Percentiles rank a stretch among this genome's conserved stretches.
phyloP scores from a whole-genome alignment of 768 basidiomycete species.

The Pleurotus tuoliensis region DNA sequence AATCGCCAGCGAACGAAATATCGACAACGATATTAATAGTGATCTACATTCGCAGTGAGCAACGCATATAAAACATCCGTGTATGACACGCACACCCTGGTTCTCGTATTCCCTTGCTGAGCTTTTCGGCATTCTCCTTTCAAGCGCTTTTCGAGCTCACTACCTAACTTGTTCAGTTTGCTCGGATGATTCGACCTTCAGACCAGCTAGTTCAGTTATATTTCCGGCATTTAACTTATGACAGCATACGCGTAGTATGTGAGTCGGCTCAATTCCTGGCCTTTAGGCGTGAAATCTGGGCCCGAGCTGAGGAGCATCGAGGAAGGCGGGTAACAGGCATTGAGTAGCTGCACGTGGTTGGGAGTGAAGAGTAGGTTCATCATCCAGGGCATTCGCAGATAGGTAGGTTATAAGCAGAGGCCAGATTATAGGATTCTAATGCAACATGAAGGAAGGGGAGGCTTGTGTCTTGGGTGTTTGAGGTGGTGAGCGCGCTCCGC shows the following conservation, averaged over 20 bases:
- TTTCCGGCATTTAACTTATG: not conserved
- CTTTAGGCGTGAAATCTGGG: conserved; percentile 75
- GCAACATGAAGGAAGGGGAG: conserved; percentile 5
- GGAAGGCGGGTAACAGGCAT: conserved; percentile 81
- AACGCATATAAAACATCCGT: not conserved
- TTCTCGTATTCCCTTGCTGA: conserved; percentile 68
- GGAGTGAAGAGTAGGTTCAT: conserved; percentile 80
- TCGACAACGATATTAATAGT: conserved; percentile 78
- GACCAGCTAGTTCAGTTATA: not conserved
- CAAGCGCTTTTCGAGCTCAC: conserved; percentile 74
- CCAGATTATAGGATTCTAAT: conserved; percentile 5
- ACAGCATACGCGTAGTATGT: conserved; percentile 71
- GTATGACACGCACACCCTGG: conserved; percentile 62
- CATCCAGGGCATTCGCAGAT: not conserved
- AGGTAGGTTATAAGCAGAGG: conserved; percentile 12
- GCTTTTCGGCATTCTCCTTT: conserved; percentile 64
- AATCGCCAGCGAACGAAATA: conserved; percentile 75
- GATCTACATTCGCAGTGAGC: conserved; percentile 37
- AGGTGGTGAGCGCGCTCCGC: not conserved
- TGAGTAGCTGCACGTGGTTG: conserved; percentile 79
- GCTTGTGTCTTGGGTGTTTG: not conserved
- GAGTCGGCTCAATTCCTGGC: conserved; percentile 80
- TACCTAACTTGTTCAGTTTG: conserved; percentile 73
- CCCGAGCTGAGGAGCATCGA: conserved; percentile 71
- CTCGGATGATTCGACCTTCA: conserved; percentile 64